A percentile compares a stretch with the other conserved stretches of the same genome.
Conservation (phyloP, 176 grass and related monocot genomes). For the Elaeis guineensis region DNA sequence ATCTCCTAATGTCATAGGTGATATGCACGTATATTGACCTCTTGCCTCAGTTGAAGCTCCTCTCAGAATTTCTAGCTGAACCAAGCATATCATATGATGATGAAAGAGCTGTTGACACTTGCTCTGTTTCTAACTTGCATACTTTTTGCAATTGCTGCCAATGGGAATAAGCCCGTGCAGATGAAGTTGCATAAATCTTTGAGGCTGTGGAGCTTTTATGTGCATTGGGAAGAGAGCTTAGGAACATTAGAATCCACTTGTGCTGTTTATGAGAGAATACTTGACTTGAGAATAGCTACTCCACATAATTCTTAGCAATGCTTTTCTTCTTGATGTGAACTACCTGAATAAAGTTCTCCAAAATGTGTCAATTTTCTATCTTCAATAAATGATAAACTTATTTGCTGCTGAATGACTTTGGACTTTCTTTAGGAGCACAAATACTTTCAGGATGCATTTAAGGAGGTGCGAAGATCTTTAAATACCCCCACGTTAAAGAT, state of each 20-base stretch:
- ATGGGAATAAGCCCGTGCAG: conserved; percentile 63
- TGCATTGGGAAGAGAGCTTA: conserved; percentile 69
- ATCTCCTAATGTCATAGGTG: no score
- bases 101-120: no score
- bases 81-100: no score
- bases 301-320: conserved; percentile 77
- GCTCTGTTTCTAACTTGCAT: conserved; percentile 4
- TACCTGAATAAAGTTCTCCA: conserved; percentile 5
- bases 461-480: conserved; percentile 86
- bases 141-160: conserved; percentile 52
- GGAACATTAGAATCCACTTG: conserved; percentile 64
- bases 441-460: conserved; percentile 85
- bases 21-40: no score
- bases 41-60: no score
- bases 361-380: not conserved
- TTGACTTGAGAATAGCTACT: conserved; percentile 69
- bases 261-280: conserved; percentile 70
- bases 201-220: conserved; percentile 82
- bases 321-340: conserved; percentile 63
- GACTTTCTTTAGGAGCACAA: conserved; percentile 43
- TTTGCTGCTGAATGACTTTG: not conserved
- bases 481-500: conserved; percentile 71
- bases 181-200: conserved; percentile 77
- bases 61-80: no score
- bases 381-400: conserved; percentile 8